phyloP scores from a whole-genome alignment of 257 asterid species.

The Lycium barbarum region DNA sequence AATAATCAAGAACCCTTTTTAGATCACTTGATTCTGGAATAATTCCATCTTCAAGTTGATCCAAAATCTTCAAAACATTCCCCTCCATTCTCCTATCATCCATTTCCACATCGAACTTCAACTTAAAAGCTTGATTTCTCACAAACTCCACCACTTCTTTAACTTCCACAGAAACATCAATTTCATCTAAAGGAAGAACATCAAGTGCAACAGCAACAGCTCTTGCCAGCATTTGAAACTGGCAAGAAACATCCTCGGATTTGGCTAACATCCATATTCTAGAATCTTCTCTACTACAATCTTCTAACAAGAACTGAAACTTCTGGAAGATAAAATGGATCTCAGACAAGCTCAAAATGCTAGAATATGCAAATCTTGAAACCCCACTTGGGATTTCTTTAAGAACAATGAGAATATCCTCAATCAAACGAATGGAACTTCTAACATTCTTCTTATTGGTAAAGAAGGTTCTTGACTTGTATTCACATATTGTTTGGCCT shows the following conservation, averaged over 20 bases:
- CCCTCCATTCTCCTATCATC: conserved; percentile 46
- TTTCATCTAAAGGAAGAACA: conserved; percentile 48
- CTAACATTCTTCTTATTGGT: conserved; percentile 61
- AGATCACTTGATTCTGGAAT: conserved; percentile 57
- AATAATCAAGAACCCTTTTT: conserved; percentile 54
- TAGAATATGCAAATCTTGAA: conserved; percentile 35
- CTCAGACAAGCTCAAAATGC: conserved; percentile 61
- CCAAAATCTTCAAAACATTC: conserved; percentile 42
- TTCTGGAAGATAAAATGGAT: conserved; percentile 82
- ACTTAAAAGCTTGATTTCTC: conserved; percentile 48
- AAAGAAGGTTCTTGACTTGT: conserved; percentile 54
- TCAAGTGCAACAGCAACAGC: conserved; percentile 66
- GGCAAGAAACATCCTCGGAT: conserved; percentile 55
- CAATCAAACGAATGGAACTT: conserved; percentile 55
- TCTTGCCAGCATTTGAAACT: conserved; percentile 56
- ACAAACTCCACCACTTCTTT: conserved; percentile 64
- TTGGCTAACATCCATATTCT: conserved; percentile 63
- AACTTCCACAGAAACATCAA: conserved; percentile 52
- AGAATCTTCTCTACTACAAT: conserved; percentile 66
- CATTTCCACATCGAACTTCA: conserved; percentile 51
- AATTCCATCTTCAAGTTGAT: conserved; percentile 47
- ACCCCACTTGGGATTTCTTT: conserved; percentile 46
- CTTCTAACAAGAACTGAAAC: conserved; percentile 65
- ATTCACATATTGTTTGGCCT: conserved; percentile 48
- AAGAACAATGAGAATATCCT: conserved; percentile 61